These are phyloP conservation scores for Ascochyta fabae DNA, from an alignment of 2,329 filamentous ascomycete genomes.

Conservation along the genomic window DNA sequence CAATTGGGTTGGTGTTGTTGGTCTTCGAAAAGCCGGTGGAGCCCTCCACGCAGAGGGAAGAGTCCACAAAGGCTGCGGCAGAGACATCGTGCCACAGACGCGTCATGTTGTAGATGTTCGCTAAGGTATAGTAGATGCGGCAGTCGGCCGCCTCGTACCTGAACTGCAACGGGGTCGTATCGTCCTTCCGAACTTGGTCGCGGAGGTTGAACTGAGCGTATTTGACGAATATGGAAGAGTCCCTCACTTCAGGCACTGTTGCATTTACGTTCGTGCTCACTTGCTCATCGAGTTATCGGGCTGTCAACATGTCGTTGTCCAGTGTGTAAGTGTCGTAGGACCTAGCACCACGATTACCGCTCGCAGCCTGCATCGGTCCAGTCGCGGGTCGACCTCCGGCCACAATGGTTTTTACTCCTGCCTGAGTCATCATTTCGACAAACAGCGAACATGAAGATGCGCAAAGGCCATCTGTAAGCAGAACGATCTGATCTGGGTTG, in stretches of 20 bases:
- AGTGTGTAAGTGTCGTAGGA: constrained; percentile 42
- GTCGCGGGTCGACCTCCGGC: constrained; percentile 63
- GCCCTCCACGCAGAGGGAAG: constrained; percentile 40
- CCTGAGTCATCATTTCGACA: constrained; percentile 57
- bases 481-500: constrained; percentile 37
- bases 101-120: constrained; percentile 47
- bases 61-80: constrained; percentile 41
- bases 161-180: constrained; percentile 46
- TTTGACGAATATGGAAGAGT: constrained; percentile 31
- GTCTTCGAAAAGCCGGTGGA: constrained; percentile 34
- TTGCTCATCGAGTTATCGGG: constrained; percentile 3
- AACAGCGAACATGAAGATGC: constrained; percentile 64
- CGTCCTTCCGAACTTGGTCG: constrained; percentile 46
- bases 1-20: neutral
- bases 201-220: constrained; percentile 45
- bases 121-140: constrained; percentile 47
- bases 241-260: constrained; percentile 14
- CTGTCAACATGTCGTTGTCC: constrained; percentile 38
- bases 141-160: constrained; percentile 50
- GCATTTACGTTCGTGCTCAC: neutral
- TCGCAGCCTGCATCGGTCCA: constrained; percentile 64
- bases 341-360: constrained; percentile 63
- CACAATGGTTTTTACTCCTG: constrained; percentile 59
- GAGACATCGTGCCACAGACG: constrained; percentile 47
- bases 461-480: constrained; percentile 61